These are phyloP conservation scores for Pseudogymnoascus sp. DNA, from an alignment of 2,329 filamentous ascomycete genomes.

Conservation along the genomic window DNA sequence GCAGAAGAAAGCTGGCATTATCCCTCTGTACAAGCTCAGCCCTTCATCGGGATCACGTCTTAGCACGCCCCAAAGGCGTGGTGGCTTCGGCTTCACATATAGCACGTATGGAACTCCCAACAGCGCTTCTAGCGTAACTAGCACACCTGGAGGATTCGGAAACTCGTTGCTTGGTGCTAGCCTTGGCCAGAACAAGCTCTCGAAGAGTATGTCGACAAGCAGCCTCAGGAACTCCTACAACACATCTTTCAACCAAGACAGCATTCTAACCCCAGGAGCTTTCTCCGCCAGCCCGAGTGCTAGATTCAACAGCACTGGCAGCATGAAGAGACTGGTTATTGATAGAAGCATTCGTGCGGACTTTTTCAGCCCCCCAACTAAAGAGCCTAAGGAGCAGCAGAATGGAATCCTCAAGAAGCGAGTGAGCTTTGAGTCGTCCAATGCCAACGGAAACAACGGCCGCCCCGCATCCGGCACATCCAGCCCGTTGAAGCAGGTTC, in stretches of 20 bases:
- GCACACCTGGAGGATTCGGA: conserved; percentile 58
- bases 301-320: conserved; percentile 58
- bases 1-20: conserved; percentile 66
- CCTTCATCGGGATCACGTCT: conserved; percentile 71
- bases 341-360: conserved; percentile 77
- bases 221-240: conserved; percentile 77
- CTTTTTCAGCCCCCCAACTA: conserved; percentile 53
- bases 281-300: conserved; percentile 62
- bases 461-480: conserved; percentile 34
- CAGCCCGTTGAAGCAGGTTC: conserved; percentile 26
- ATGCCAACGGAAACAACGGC: conserved; percentile 36
- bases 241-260: conserved; percentile 74
- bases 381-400: conserved; percentile 38
- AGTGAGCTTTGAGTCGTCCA: conserved; percentile 80
- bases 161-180: conserved; percentile 59
- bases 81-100: conserved; percentile 86
- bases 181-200: conserved; percentile 52
- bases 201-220: conserved; percentile 82
- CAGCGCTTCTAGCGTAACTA: conserved; percentile 56
- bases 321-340: conserved; percentile 85
- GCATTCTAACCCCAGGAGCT: conserved; percentile 75
- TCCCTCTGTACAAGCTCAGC: conserved; percentile 82
- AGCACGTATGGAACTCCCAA: conserved; percentile 81
- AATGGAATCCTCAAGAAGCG: conserved; percentile 58
- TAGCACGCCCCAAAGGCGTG: conserved; percentile 74